phyloP scores from a whole-genome alignment of 345 rosid species.

The Bruguiera parviflora region DNA sequence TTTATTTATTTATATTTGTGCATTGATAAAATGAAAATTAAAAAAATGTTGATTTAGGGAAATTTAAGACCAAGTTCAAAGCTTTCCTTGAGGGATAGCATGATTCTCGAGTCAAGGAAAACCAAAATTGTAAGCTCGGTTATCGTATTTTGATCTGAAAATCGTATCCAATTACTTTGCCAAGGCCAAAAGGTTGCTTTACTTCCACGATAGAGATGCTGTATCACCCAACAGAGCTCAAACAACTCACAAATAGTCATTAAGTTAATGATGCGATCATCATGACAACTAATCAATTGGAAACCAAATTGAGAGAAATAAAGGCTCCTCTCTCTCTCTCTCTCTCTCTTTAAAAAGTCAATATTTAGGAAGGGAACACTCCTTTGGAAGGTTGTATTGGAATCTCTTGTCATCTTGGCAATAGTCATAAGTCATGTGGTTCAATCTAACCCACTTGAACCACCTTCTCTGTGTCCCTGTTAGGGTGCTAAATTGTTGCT shows the following conservation, averaged over 20 bases:
- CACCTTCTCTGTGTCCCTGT: conserved; percentile 56
- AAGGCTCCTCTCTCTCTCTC: too few species aligned
- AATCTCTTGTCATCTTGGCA: conserved; percentile 69
- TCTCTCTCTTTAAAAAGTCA: conserved; percentile 2
- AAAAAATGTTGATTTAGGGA: too few species aligned
- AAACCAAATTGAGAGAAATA: background rate
- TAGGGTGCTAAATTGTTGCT: conserved; percentile 36
- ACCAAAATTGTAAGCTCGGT: too few species aligned
- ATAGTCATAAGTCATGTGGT: conserved; percentile 75
- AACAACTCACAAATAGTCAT: background rate
- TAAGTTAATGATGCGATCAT: background rate
- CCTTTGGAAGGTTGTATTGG: conserved; percentile 58
- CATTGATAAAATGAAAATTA: too few species aligned
- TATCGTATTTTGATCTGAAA: too few species aligned
- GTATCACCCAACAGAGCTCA: background rate
- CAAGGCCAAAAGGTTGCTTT: background rate
- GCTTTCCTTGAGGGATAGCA: too few species aligned
- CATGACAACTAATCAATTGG: background rate
- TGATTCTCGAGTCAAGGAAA: too few species aligned
- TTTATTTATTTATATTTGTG: too few species aligned
- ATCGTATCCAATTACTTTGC: too few species aligned
- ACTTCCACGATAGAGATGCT: background rate
- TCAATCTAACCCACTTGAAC: conserved; percentile 79
- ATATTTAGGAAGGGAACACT: conserved; percentile 73
- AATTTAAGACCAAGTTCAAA: too few species aligned